Percentiles rank a stretch among this genome's conserved stretches.
Conservation (phyloP, 495 filamentous ascomycete genomes). For the Podospora tetraspora region DNA sequence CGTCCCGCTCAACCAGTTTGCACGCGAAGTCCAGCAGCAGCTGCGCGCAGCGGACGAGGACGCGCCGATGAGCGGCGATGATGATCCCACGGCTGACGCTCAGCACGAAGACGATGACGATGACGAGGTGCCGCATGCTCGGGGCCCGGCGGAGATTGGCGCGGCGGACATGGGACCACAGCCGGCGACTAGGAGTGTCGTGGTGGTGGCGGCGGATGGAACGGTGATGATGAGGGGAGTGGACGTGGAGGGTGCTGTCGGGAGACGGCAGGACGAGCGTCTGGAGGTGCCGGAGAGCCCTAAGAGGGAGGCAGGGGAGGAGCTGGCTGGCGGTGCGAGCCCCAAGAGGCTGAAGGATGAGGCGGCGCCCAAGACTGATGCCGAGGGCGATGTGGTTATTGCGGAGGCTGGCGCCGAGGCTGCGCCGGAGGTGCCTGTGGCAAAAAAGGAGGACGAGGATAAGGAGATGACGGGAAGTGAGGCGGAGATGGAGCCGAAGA, state of each 20-base stretch:
- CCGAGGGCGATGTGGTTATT: conserved; percentile 20
- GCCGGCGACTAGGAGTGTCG: conserved; percentile 26
- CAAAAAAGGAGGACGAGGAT: not conserved
- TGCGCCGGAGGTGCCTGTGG: not conserved
- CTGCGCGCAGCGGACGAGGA: conserved; percentile 32
- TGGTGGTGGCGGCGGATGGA: conserved; percentile 23
- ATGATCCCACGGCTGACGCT: not conserved
- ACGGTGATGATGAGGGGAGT: conserved; percentile 43
- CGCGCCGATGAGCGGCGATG: conserved; percentile 26
- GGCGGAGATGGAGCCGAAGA: not conserved
- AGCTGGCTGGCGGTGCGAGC: conserved; percentile 28
- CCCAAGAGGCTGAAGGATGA: conserved; percentile 40
- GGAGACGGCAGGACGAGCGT: conserved; percentile 33
- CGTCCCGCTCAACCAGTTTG: conserved; percentile 49
- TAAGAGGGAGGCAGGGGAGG: conserved; percentile 44
- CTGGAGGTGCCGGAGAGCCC: conserved; percentile 24
- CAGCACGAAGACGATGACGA: conserved; percentile 24
- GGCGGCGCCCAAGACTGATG: conserved; percentile 14
- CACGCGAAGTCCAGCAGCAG: conserved; percentile 24
- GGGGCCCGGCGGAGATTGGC: conserved; percentile 76
- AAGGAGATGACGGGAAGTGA: not conserved
- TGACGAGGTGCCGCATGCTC: conserved; percentile 70
- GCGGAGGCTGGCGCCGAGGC: conserved; percentile 2
- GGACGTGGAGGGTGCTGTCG: conserved; percentile 51
- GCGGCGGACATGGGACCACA: conserved; percentile 85